A percentile compares a stretch with the other conserved stretches of the same genome.
phyloP scores from a whole-genome alignment of 805 yeast genomes.

The Vanderwaltozyma verrucispora region DNA sequence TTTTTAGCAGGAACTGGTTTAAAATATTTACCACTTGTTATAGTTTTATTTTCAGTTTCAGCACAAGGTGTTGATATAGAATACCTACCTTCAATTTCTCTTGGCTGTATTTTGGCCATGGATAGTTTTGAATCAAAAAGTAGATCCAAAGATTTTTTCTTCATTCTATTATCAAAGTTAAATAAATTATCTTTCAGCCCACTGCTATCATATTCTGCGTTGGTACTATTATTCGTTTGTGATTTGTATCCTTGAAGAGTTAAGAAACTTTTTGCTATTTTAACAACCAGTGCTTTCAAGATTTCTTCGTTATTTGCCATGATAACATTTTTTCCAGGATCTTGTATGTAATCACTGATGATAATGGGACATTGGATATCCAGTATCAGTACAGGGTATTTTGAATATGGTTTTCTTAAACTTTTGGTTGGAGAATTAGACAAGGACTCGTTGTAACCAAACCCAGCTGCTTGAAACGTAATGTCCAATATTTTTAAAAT shows the following conservation, averaged over 20 bases:
- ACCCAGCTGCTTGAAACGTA: conserved; percentile 14
- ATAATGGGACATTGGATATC: conserved; percentile 22
- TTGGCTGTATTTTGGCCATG: not conserved
- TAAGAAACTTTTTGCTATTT: conserved; percentile 25
- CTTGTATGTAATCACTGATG: conserved; percentile 33
- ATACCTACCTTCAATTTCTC: conserved; percentile 1
- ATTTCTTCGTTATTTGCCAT: conserved; percentile 19
- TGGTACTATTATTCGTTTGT: no score
- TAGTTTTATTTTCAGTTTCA: no score
- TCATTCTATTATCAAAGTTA: no score
- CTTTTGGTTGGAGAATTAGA: conserved; percentile 9
- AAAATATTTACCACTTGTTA: no score
- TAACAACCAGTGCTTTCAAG: conserved; percentile 27
- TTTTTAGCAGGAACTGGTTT: no score
- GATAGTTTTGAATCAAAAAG: conserved; percentile 1
- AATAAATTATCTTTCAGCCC: no score
- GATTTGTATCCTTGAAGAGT: conserved; percentile 18
- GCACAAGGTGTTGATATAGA: not conserved
- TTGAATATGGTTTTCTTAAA: conserved; percentile 28
- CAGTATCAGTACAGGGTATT: conserved; percentile 33
- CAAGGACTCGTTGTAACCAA: conserved; percentile 5
- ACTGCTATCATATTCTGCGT: no score
- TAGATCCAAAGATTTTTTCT: not conserved
- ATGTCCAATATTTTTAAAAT: conserved; percentile 12
- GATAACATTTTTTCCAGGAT: conserved; percentile 29